Percentiles rank a stretch among this genome's conserved stretches.
phyloP scores from a whole-genome alignment of 371 early-diverging fungal genomes.

The Mortierella sp. region DNA sequence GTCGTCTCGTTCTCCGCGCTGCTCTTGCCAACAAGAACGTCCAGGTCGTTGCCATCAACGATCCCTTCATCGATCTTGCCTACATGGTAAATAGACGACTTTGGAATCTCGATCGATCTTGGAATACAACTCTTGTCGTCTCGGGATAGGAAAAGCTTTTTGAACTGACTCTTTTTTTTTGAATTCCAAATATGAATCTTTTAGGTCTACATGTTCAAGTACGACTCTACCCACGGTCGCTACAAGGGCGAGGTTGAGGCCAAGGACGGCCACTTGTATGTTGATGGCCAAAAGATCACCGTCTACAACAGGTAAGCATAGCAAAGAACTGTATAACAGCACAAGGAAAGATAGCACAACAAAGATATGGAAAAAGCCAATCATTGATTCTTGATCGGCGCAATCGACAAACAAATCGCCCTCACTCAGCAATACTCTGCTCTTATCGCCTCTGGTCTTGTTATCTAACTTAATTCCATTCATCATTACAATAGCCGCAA shows the following conservation, averaged over 20 bases:
- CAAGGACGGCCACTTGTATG: conserved; percentile 88
- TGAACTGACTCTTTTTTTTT: neutral
- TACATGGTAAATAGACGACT: conserved; percentile 81
- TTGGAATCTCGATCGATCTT: neutral
- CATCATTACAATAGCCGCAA: conserved; percentile 47
- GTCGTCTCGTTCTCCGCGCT: conserved; percentile 98
- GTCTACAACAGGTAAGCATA: conserved; percentile 75
- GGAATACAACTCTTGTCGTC: neutral
- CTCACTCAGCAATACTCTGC: neutral
- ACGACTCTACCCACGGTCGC: conserved; percentile 98
- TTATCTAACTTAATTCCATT: conserved; percentile 11
- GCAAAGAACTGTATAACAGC: neutral
- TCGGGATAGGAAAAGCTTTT: neutral
- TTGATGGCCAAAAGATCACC: conserved; percentile 85
- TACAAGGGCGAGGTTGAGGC: conserved; percentile 82
- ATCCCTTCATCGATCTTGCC: conserved; percentile 96
- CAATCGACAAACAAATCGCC: neutral
- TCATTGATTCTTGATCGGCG: conserved; percentile 5
- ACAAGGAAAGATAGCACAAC: neutral
- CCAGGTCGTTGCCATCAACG: conserved; percentile 97
- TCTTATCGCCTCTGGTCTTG: conserved; percentile 23
- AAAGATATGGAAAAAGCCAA: neutral
- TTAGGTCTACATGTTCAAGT: conserved; percentile 94
- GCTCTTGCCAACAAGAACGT: conserved; percentile 81
- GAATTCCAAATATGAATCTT: neutral